Percentiles rank a stretch among this genome's conserved stretches.
Conservation (phyloP, 2,329 filamentous ascomycete species). For the Colletotrichum sp. region DNA sequence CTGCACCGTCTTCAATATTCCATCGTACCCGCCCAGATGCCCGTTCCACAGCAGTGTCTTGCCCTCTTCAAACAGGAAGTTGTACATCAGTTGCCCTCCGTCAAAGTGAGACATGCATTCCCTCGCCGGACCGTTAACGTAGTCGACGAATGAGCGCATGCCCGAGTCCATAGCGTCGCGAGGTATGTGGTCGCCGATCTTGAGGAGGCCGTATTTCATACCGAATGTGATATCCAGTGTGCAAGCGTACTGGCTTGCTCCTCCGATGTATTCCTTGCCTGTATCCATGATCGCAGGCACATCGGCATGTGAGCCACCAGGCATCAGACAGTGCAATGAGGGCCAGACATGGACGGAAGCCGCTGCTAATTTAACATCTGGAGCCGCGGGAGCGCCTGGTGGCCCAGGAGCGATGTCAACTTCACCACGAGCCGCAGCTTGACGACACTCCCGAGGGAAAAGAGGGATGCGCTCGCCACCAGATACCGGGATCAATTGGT, state of each 20-base stretch:
- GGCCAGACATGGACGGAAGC: slow-evolving; percentile 26
- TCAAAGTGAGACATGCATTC: slow-evolving; percentile 23
- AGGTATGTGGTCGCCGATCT: slow-evolving; percentile 9
- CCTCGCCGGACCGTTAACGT: slow-evolving; percentile 14
- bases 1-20: slow-evolving; percentile 22
- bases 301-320: slow-evolving; percentile 1
- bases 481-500: not conserved
- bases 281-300: not conserved
- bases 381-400: not conserved
- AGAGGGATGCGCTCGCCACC: not conserved
- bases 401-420: not conserved
- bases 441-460: not conserved
- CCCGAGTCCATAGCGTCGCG: not conserved
- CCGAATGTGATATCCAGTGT: slow-evolving; percentile 24
- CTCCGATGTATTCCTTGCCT: not conserved
- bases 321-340: slow-evolving; percentile 27
- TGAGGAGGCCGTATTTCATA: slow-evolving; percentile 24
- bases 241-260: slow-evolving; percentile 14
- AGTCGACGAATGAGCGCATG: slow-evolving; percentile 12
- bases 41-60: slow-evolving; percentile 25
- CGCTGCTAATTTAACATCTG: slow-evolving; percentile 10
- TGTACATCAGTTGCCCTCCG: slow-evolving; percentile 29
- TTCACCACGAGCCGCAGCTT: not conserved
- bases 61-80: slow-evolving; percentile 23
- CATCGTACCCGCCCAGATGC: slow-evolving; percentile 26